A percentile compares a stretch with the other conserved stretches of the same genome.
phyloP scores from a whole-genome alignment of 495 filamentous ascomycete species.

The Pseudomonodictys pantanalensis region DNA sequence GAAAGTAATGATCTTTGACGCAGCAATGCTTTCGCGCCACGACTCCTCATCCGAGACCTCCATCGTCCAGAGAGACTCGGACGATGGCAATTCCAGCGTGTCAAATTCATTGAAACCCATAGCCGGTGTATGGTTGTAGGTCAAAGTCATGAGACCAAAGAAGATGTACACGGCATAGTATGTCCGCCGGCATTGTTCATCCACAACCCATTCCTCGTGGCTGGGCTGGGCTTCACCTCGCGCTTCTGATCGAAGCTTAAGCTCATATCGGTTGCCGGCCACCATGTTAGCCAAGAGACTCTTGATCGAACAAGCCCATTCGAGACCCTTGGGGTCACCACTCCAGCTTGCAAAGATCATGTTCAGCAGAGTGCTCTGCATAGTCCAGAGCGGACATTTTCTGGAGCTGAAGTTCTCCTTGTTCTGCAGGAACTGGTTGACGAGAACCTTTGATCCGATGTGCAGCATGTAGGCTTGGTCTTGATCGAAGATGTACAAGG shows the following conservation, averaged over 20 bases:
- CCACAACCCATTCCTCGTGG: constrained; percentile 91
- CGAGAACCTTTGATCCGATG: constrained; percentile 92
- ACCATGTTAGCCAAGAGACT: constrained; percentile 98
- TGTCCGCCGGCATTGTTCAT: constrained; percentile 92
- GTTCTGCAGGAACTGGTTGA: constrained; percentile 95
- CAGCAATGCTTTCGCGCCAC: constrained; percentile 74
- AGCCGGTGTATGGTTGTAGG: constrained; percentile 95
- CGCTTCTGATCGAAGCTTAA: constrained; percentile 86
- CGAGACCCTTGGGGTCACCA: constrained; percentile 92
- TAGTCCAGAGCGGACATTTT: constrained; percentile 95
- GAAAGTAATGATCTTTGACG: constrained; percentile 74
- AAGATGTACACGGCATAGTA: constrained; percentile 99
- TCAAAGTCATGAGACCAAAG: constrained; percentile 92
- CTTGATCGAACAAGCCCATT: constrained; percentile 99
- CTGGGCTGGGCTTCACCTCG: constrained; percentile 73
- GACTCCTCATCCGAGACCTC: constrained; percentile 72
- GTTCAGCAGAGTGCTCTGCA: constrained; percentile 93
- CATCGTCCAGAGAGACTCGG: constrained; percentile 91
- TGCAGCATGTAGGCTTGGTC: constrained; percentile 96
- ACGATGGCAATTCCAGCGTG: constrained; percentile 84
- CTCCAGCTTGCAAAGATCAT: constrained; percentile 99
- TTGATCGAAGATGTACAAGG: constrained; percentile 93
- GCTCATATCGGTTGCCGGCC: constrained; percentile 91
- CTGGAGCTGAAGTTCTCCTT: constrained; percentile 99
- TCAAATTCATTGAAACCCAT: constrained; percentile 99